These are phyloP conservation scores for Gracilaria domingensis DNA, from an alignment of 23 red algal species.

Conservation along the genomic window DNA sequence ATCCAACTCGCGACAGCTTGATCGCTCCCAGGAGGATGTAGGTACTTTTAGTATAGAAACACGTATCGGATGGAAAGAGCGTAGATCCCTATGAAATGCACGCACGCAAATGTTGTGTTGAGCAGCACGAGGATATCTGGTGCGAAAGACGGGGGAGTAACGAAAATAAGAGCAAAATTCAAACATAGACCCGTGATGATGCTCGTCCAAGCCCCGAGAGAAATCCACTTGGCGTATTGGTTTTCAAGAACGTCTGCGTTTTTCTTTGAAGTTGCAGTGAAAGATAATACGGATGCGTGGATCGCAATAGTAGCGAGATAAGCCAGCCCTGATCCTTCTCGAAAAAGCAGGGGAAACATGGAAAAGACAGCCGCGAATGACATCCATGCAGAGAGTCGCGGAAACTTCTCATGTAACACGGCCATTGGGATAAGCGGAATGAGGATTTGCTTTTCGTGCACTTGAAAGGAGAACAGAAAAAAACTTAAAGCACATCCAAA, in stretches of 20 bases:
- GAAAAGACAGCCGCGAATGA: conserved; percentile 55
- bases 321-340: conserved; percentile 67
- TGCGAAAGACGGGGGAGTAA: background rate
- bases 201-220: background rate
- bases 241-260: background rate
- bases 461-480: conserved; percentile 93
- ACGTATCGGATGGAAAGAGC: conserved; percentile 5
- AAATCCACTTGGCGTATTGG: background rate
- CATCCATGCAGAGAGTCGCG: conserved; percentile 53
- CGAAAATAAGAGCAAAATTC: conserved; percentile 49
- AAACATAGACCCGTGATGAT: conserved; percentile 18
- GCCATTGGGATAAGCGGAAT: conserved; percentile 76
- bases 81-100: conserved; percentile 42
- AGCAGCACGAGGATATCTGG: conserved; percentile 58
- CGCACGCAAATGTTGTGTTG: conserved; percentile 57
- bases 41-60: background rate
- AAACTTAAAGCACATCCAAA: conserved; percentile 74
- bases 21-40: background rate
- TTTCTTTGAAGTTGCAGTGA: background rate
- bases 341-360: conserved; percentile 73
- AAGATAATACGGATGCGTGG: conserved; percentile 41
- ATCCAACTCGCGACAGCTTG: background rate
- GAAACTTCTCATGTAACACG: conserved; percentile 26
- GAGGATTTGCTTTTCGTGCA: conserved; percentile 99
- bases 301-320: conserved; percentile 39